Evolutionary conservation across 1,139 yeast genomes (phyloP), one percentile per base, ranked within the genome.

Genomic region (Meyerozyma smithsonii): DNA sequence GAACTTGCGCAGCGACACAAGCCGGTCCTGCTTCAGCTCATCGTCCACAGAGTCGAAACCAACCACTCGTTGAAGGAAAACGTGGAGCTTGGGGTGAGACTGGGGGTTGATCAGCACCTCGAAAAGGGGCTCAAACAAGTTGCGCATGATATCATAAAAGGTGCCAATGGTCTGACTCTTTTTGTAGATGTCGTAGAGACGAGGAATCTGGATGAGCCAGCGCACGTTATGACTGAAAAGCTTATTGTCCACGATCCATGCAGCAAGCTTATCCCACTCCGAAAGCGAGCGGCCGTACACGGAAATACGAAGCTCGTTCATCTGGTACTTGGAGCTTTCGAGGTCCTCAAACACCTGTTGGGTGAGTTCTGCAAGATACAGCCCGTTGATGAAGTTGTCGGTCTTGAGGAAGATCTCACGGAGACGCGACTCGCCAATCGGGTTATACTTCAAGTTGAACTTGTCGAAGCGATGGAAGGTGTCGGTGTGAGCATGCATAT

Each of bases 1-100:
- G 57, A 74, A 89, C 58, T 85, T 88, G 47, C 79, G 81, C 5
- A 65, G 52, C 52, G 82, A 89, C 55, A 84, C 74, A 41, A 88
- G 75, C 47, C 87, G 79, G 61, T 94, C 98, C 30, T 78, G 77
- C 62, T 94, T 94, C 18, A 96, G 87, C 62, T 94, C 99, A 61
- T 94, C 99, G 60, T 94, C 98, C 30, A 94, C 99, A 3, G 97
- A 88, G 61, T 94, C 99, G 61, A 94, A 92, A 0, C 99, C 99
- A 54, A 92, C 84, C 4, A 94, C 98, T 51, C 98, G 75, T 64
- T 89, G 95, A 50, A 94, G 67, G 59, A 94, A 89, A 2, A 89
- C 74, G 53, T 84, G 84, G 44, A 94, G 70, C 57, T 94, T 92
- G 11, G 98, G 98, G 62, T 90, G 94, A 3, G 83, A 72, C 41